These are phyloP conservation scores for Hsuehochloa calcarea DNA, from an alignment of 176 grass and related monocot genomes.

Conservation along the genomic window DNA sequence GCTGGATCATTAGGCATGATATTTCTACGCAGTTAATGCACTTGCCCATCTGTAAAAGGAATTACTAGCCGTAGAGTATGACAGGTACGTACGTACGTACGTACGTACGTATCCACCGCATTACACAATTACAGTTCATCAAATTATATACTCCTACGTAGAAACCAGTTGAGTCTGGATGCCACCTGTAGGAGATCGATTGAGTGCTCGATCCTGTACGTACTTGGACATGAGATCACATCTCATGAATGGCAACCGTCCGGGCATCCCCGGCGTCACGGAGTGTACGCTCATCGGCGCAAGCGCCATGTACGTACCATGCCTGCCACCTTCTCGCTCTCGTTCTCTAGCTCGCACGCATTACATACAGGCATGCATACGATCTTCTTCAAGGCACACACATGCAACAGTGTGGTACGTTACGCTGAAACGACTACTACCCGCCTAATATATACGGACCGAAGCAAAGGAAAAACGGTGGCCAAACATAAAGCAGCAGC, in stretches of 20 bases:
- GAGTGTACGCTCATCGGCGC: constrained; percentile 27
- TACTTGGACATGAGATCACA: constrained; percentile 41
- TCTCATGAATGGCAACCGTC: constrained; percentile 32
- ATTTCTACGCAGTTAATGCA: not conserved
- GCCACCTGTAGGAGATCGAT: not conserved
- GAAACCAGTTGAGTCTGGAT: not conserved
- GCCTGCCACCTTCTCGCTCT: not conserved
- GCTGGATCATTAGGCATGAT: too few relatives aligned
- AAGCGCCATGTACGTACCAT: constrained; percentile 19
- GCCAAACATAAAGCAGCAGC: constrained; percentile 11
- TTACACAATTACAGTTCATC: not conserved
- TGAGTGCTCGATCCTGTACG: constrained; percentile 8
- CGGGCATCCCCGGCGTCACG: constrained; percentile 29
- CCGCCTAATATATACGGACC: constrained; percentile 30
- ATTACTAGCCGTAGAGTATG: not conserved
- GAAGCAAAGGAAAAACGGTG: constrained; percentile 30
- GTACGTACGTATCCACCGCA: not conserved
- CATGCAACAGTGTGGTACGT: constrained; percentile 45
- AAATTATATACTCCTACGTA: not conserved
- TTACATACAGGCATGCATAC: not conserved
- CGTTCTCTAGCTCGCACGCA: constrained; percentile 2
- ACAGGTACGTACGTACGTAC: not conserved
- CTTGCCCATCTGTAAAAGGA: constrained; percentile 9
- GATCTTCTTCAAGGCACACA: constrained; percentile 46
- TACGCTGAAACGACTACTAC: constrained; percentile 1